Evolutionary conservation across 257 asterid genomes (phyloP), one percentile per base, ranked within the genome.

Genomic region (Rhazya stricta): DNA sequence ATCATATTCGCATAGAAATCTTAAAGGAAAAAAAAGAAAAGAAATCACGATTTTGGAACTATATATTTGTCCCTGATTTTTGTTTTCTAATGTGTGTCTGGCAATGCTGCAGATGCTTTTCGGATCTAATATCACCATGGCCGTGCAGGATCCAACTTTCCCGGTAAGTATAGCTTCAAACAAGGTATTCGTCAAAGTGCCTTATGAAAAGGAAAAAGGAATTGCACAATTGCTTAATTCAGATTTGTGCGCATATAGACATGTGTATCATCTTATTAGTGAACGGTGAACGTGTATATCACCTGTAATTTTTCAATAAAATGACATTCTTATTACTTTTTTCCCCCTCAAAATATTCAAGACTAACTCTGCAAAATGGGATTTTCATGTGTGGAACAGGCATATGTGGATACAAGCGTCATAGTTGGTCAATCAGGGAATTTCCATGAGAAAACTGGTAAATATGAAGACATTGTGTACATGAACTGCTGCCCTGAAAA

Each of bases 71-170:
- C 19, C 9, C 36, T 43, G 1, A 4, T 15, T 3, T 27, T 82
- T 29, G 16, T 60, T 16, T 76, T 76, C 75, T 42, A 15, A 23
- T 13, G 23, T 72, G 2, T 11, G 3, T 3, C 16, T 50, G 56
- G 56, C 56, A 50, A 50, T 50, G n/a, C 51, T 71, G 81, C 88
- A 92, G 97, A 80, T 92, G 83, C 96, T 90, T 54, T 84, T 92
- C 58, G 97, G 97, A 25, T 88, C 96, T 36, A 82, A 83, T 75
- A 84, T 86, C 82, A 86, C 94, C 29, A 83, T 88, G 68, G 96
- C 96, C 32, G 89, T 89, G 53, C 97, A 92, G 75, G 94, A 92
- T 81, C 97, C 96, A 67, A 72, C 87, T 36, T 90, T 92, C 69
- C 97, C 96, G 81, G 97, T 92, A 73, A 83, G 36, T 27, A 27